These are phyloP conservation scores for Candida ovalis DNA, from an alignment of 805 yeast species.

Conservation along the genomic window DNA sequence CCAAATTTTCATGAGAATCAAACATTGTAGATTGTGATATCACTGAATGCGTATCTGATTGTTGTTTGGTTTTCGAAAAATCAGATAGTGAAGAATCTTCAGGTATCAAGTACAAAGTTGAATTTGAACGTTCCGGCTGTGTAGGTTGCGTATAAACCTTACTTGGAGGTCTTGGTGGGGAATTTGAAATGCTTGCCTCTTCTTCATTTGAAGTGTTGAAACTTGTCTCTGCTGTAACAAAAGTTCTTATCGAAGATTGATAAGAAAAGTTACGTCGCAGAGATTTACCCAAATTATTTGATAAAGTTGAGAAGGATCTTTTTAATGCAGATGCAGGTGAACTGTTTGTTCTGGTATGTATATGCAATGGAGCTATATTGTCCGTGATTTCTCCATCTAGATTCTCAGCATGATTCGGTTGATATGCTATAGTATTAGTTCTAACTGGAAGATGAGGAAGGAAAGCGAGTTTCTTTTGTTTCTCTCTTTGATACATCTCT, in stretches of 20 bases:
- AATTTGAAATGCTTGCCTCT: background rate
- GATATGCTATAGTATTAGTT: conserved; percentile 4
- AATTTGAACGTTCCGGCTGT: conserved; percentile 10
- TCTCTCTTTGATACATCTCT: conserved; percentile 37
- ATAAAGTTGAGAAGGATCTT: conserved; percentile 29
- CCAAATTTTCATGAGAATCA: conserved; percentile 7
- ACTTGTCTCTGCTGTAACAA: conserved; percentile 25
- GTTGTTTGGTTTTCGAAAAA: conserved; percentile 6
- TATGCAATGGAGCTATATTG: background rate
- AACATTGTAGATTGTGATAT: background rate
- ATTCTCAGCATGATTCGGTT: background rate
- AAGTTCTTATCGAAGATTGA: conserved; percentile 27
- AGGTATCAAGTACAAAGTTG: conserved; percentile 25
- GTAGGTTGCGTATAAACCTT: conserved; percentile 3
- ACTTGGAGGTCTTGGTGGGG: conserved; percentile 1
- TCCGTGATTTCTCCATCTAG: conserved; percentile 19
- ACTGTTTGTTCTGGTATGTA: conserved; percentile 5
- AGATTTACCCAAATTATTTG: conserved; percentile 24
- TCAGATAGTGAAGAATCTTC: conserved; percentile 21
- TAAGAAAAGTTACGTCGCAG: conserved; percentile 25
- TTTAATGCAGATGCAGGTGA: conserved; percentile 16
- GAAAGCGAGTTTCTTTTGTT: conserved; percentile 4
- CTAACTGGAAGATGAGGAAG: conserved; percentile 1
- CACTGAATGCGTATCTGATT: background rate
- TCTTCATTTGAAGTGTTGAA: conserved; percentile 6